These are phyloP conservation scores for Hansenula lynferdii DNA, from an alignment of 1,139 yeast genomes.

Conservation along the genomic window DNA sequence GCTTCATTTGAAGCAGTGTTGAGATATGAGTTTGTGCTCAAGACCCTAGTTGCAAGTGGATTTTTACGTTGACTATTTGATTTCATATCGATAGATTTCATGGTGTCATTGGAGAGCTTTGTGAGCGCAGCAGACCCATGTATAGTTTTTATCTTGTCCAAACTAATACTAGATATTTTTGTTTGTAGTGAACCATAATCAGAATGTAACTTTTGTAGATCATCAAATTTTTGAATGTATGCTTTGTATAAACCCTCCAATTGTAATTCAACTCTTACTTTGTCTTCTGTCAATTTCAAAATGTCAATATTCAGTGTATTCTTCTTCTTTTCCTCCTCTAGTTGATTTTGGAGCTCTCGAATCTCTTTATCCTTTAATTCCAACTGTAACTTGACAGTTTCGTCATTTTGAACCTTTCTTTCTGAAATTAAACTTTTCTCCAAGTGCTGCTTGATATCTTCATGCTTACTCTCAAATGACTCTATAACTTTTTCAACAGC, in stretches of 20 bases:
- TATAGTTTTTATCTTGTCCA: slow-evolving; percentile 28
- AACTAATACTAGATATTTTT: slow-evolving; percentile 21
- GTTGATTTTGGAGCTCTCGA: slow-evolving; percentile 10
- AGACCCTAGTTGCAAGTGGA: slow-evolving; percentile 18
- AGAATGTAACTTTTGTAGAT: slow-evolving; percentile 22
- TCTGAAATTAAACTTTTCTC: background rate
- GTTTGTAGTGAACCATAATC: slow-evolving; percentile 24
- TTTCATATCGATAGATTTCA: no score
- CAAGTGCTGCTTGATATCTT: background rate
- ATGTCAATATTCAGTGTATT: slow-evolving; percentile 14
- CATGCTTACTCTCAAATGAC: no score
- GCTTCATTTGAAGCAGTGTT: slow-evolving; percentile 9
- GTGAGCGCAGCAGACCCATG: slow-evolving; percentile 28
- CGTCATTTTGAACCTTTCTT: slow-evolving; percentile 2
- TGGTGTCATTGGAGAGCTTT: slow-evolving; percentile 17
- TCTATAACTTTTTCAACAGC: no score
- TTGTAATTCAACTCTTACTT: slow-evolving; percentile 18
- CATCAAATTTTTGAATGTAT: slow-evolving; percentile 21
- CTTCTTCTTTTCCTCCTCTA: slow-evolving; percentile 13
- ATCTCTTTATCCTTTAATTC: slow-evolving; percentile 18
- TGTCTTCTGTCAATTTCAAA: slow-evolving; percentile 15
- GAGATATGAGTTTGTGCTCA: slow-evolving; percentile 23
- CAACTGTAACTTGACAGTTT: slow-evolving; percentile 9
- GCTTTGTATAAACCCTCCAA: slow-evolving; percentile 22
- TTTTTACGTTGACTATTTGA: slow-evolving; percentile 3